Conservation (phyloP, 2,329 filamentous ascomycete genomes). For the Paecilomyces sp. region DNA sequence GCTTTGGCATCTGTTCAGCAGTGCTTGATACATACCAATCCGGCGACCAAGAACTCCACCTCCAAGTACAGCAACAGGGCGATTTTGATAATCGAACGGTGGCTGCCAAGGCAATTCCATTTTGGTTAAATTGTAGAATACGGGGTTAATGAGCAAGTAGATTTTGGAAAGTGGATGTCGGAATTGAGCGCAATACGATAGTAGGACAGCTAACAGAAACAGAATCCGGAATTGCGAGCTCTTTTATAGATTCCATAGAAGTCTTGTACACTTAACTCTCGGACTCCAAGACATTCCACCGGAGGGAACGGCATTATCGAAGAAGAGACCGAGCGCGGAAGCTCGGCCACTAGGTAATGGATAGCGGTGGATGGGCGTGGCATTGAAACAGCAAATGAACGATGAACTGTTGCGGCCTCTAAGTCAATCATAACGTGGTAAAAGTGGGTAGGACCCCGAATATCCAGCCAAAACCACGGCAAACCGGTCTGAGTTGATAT, state of each 20-base stretch:
- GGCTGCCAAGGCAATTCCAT: conserved; percentile 12
- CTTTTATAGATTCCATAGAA: background rate
- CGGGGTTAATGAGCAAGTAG: background rate
- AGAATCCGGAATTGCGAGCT: background rate
- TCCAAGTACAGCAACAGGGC: conserved; percentile 35
- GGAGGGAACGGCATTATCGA: background rate
- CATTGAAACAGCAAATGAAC: background rate
- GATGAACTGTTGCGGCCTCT: background rate
- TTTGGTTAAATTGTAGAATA: background rate
- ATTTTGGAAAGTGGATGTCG: background rate
- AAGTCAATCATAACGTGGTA: background rate
- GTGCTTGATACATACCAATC: conserved; percentile 18
- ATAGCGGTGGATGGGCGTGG: background rate
- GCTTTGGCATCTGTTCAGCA: background rate
- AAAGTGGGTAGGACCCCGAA: background rate
- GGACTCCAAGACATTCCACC: background rate
- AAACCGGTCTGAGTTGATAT: background rate
- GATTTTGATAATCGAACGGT: conserved; percentile 21
- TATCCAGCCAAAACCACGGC: background rate
- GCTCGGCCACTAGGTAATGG: background rate
- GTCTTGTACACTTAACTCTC: background rate
- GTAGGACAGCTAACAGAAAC: background rate
- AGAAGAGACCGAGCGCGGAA: background rate
- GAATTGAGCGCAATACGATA: background rate
- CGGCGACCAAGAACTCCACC: conserved; percentile 36